phyloP scores from a whole-genome alignment of 73 alveolate genomes.

The Diophrys sp. region DNA sequence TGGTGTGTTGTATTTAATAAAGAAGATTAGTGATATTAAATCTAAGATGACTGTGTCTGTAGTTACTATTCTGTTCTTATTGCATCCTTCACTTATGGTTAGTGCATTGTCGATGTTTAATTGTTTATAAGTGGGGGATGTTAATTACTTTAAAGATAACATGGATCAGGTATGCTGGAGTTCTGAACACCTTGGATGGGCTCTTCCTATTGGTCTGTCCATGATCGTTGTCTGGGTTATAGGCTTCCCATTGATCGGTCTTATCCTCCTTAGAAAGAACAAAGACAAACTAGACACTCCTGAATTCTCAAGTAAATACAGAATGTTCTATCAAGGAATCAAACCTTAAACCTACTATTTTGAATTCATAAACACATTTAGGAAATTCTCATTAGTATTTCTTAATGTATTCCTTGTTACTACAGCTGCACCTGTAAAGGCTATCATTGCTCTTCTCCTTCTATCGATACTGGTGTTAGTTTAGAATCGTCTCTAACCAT shows the following conservation, averaged over 20 bases:
- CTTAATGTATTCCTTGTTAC: conserved; percentile 1
- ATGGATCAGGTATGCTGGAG: conserved; percentile 3
- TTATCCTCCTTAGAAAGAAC: background rate
- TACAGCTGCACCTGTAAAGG: no score
- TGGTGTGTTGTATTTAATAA: background rate
- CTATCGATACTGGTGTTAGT: no score
- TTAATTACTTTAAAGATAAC: background rate
- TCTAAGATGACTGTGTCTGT: conserved; percentile 2
- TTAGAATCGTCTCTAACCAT: no score
- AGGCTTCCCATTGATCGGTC: conserved; percentile 9
- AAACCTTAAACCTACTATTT: background rate
- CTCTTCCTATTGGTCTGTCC: conserved; percentile 1
- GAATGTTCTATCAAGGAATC: conserved; percentile 6
- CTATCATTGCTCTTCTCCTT: no score
- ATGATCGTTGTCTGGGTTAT: conserved; percentile 12
- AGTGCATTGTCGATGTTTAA: conserved; percentile 4
- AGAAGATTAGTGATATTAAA: background rate
- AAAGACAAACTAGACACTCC: background rate
- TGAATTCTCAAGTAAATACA: background rate
- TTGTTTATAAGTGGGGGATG: background rate
- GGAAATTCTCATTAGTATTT: background rate
- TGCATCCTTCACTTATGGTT: conserved; percentile 7
- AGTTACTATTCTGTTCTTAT: background rate
- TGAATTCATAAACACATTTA: background rate
- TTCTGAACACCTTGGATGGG: background rate